Percentiles rank a stretch among this genome's conserved stretches.
These are phyloP conservation scores for Tolypocladium ovalisporum DNA, from an alignment of 2,329 filamentous ascomycete genomes.

Conservation along the genomic window DNA sequence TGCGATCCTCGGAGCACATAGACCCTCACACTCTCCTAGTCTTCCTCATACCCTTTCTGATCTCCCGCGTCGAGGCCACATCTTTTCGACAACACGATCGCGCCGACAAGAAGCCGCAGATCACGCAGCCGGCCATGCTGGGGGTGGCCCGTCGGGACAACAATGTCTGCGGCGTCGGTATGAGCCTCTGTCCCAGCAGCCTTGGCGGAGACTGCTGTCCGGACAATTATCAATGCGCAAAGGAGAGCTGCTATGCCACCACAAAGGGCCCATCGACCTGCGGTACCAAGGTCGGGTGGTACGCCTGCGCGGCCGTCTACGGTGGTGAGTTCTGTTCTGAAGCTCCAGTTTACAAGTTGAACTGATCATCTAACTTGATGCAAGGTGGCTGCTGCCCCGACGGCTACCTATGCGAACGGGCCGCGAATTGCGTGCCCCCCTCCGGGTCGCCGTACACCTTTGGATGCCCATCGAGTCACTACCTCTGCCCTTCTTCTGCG, in stretches of 20 bases:
- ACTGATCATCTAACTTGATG: slow-evolving; percentile 2
- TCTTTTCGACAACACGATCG: slow-evolving; percentile 18
- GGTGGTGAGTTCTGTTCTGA: slow-evolving; percentile 17
- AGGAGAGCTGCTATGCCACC: slow-evolving; percentile 34
- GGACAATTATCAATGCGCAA: slow-evolving; percentile 34
- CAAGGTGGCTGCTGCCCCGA: slow-evolving; percentile 34
- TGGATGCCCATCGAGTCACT: slow-evolving; percentile 33
- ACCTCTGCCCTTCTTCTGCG: slow-evolving; percentile 36
- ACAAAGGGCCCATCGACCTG: slow-evolving; percentile 30
- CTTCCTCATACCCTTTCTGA: not conserved
- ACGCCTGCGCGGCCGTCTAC: slow-evolving; percentile 26
- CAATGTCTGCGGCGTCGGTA: slow-evolving; percentile 14
- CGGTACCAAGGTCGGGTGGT: slow-evolving; percentile 23
- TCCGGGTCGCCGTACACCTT: slow-evolving; percentile 27
- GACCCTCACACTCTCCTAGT: not conserved
- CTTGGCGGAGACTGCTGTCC: slow-evolving; percentile 38
- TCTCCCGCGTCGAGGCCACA: slow-evolving; percentile 6
- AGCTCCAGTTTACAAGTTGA: not conserved
- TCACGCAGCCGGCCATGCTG: not conserved
- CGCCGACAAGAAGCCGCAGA: slow-evolving; percentile 14
- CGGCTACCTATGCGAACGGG: slow-evolving; percentile 30
- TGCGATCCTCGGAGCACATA: not conserved
- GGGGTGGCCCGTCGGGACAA: slow-evolving; percentile 4
- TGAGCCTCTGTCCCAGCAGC: slow-evolving; percentile 24
- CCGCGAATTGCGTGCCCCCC: slow-evolving; percentile 30